Base-by-base conservation (phyloP, 108 stramenopile species). In the Cyclotella kingstonii region DNA sequence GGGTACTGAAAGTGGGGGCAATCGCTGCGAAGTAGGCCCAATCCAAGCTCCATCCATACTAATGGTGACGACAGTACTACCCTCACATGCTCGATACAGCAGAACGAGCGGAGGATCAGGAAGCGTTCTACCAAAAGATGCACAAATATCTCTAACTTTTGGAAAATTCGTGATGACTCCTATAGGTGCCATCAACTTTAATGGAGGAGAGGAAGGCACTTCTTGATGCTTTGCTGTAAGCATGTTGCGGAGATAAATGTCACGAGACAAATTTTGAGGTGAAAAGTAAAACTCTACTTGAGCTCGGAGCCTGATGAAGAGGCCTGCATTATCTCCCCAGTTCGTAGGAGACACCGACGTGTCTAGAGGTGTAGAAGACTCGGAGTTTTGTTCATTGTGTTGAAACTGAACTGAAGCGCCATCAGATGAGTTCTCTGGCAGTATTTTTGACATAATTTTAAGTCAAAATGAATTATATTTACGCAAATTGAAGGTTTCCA, bases 221-320 rank as follows among this genome's bases (percentile, higher is more conserved):
- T 50, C 65, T 10, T 55, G 60, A 73, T 41, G 78, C 56, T 43
- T 52, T 3, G 63, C 38, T 44, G 79, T 63, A 11, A 85, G 79
- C 54, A 78, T 68, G 25, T 59, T 62, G 12, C 66, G 81, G 26
- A 85, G 61, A 45, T 71, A 85, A 1, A 31, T 70, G 48, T 85
- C 84, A 15, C 77, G 79, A 5, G 63, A 43, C 19, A 85, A 54
- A 43, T 85, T 85, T 60, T 82, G 71, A 18, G 71, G 73, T 42
- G 74, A 77, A 50, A 85, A 85, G 47, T 85, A 85, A 63, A 79
- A 85, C 55, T 85, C 84, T 25, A 82, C 76, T 50, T 85, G 84
- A 34, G 51, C 38, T 19, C 73, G 60, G 3, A 79, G 62, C 33
- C 63, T 51, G 43, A 53, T 47, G 45, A 52, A 57, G 31, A 75